Conservation (phyloP, 176 grass and related monocot species). For the Alloteropsis semialata region DNA sequence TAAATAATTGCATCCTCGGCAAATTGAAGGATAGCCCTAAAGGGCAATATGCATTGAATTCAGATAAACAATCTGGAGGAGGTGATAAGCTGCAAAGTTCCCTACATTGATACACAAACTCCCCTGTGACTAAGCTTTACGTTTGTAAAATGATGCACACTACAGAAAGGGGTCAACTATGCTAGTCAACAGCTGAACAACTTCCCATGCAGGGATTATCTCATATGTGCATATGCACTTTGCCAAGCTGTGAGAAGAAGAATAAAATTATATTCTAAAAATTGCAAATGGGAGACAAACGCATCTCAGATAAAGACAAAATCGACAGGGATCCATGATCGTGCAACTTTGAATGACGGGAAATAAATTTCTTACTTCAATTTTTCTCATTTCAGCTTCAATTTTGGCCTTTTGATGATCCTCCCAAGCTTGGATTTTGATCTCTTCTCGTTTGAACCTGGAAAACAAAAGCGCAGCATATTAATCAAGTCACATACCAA, state of each 20-base stretch:
- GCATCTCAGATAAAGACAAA: not conserved
- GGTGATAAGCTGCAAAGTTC: too few species aligned
- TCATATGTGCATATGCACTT: not conserved
- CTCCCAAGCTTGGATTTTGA: conserved; percentile 97
- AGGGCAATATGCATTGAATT: not conserved
- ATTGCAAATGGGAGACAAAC: not conserved
- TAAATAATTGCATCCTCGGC: not conserved
- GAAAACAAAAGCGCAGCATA: not conserved
- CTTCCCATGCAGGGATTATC: not conserved
- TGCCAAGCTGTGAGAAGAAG: not conserved
- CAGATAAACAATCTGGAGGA: not conserved
- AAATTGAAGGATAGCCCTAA: not conserved
- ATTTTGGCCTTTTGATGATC: conserved; percentile 98
- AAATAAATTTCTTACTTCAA: conserved; percentile 48
- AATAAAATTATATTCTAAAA: not conserved
- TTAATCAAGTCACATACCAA: not conserved
- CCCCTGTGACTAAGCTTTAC: too few species aligned
- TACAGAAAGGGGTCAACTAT: too few species aligned
- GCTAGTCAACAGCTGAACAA: not conserved
- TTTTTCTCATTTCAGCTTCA: conserved; percentile 96
- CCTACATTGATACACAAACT: too few species aligned
- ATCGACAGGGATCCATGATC: not conserved
- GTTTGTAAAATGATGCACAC: too few species aligned
- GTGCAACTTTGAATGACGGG: not conserved
- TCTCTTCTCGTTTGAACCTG: conserved; percentile 96